Evolutionary conservation across 306 rosid species (phyloP).

Genomic region (Medicago ruthenica): DNA sequence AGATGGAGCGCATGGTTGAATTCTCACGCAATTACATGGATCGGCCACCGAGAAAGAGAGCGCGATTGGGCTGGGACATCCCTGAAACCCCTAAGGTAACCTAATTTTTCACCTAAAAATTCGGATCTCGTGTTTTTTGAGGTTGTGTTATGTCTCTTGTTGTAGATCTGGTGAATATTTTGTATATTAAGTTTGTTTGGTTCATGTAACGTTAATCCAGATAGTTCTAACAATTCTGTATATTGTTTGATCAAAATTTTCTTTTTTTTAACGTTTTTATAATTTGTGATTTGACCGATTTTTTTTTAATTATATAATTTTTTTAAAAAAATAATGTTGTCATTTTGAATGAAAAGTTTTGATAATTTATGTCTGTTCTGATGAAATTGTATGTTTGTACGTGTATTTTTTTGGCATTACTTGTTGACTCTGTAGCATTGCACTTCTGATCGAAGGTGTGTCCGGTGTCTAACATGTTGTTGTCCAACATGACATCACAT

Average conservation of each 20-base stretch:
- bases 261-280: not conserved
- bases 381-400: not conserved
- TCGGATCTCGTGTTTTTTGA: constrained; percentile 46
- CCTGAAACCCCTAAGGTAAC: constrained; percentile 85
- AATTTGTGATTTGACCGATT: not conserved
- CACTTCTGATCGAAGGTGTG: too few relatives aligned
- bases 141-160: constrained; percentile 10
- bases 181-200: constrained; percentile 40
- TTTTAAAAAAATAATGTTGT: not conserved
- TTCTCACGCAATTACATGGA: constrained; percentile 85
- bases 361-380: not conserved
- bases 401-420: not conserved
- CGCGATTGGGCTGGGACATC: constrained; percentile 96
- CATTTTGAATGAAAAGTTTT: not conserved
- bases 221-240: not conserved
- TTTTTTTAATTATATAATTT: not conserved
- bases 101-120: constrained; percentile 22
- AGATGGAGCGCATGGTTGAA: constrained; percentile 79
- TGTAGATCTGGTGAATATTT: constrained; percentile 54
- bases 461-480: too few relatives aligned
- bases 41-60: constrained; percentile 91
- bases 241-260: constrained; percentile 11
- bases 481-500: too few relatives aligned
- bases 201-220: constrained; percentile 30
- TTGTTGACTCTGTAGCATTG: not conserved